phyloP scores from a whole-genome alignment of 805 yeast genomes.

The Candida quercuum region DNA sequence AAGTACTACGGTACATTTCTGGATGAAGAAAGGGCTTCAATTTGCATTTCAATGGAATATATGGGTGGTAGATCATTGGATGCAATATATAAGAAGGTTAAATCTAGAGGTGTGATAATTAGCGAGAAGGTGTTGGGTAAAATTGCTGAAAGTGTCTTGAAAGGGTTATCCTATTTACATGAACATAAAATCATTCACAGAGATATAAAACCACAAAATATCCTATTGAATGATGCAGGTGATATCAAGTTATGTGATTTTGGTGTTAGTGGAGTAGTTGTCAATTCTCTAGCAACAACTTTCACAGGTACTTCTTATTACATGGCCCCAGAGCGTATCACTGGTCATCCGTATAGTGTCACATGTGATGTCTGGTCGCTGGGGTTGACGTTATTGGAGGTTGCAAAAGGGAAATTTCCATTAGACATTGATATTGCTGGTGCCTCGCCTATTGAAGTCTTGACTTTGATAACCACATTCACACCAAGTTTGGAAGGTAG shows the following conservation, averaged over 20 bases:
- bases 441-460: conserved; percentile 83
- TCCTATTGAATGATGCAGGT: conserved; percentile 68
- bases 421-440: conserved; percentile 34
- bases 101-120: conserved; percentile 72
- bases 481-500: conserved; percentile 78
- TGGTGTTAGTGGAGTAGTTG: conserved; percentile 97
- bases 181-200: conserved; percentile 86
- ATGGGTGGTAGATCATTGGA: conserved; percentile 93
- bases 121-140: conserved; percentile 92
- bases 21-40: conserved; percentile 69
- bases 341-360: conserved; percentile 92
- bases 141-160: conserved; percentile 78
- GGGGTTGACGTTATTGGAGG: conserved; percentile 88
- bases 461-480: conserved; percentile 74
- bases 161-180: conserved; percentile 84
- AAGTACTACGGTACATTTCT: conserved; percentile 89
- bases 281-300: conserved; percentile 90
- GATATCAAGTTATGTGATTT: conserved; percentile 92
- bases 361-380: conserved; percentile 96
- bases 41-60: conserved; percentile 94
- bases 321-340: conserved; percentile 98
- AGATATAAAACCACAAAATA: conserved; percentile 95
- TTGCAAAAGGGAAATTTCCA: conserved; percentile 90
- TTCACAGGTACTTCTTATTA: conserved; percentile 96
- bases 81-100: conserved; percentile 78